Conservation (phyloP, 2,329 filamentous ascomycete genomes). For the Aspergillus amoenus region DNA sequence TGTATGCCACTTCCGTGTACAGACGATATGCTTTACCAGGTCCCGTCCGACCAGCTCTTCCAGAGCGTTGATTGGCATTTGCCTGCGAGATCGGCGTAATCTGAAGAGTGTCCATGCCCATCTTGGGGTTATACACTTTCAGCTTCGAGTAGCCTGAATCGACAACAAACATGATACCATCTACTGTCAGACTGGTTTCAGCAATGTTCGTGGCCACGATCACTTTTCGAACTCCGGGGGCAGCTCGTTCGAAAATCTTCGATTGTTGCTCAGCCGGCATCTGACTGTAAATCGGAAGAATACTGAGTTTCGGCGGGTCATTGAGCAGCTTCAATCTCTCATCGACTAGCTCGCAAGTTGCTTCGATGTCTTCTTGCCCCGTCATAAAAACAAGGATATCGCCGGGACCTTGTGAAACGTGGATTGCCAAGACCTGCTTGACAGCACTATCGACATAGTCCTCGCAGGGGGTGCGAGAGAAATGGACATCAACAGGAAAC, state of each 20-base stretch:
- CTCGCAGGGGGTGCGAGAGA: constrained; percentile 89
- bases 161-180: constrained; percentile 99
- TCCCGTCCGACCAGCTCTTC: constrained; percentile 88
- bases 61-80: constrained; percentile 89
- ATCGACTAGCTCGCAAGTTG: constrained; percentile 88
- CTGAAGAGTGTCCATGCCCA: constrained; percentile 98
- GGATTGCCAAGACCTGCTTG: constrained; percentile 91
- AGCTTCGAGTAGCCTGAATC: constrained; percentile 95
- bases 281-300: constrained; percentile 97
- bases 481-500: constrained; percentile 96
- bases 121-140: constrained; percentile 97
- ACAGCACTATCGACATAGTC: constrained; percentile 98
- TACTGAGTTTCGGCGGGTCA: constrained; percentile 90
- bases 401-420: constrained; percentile 87
- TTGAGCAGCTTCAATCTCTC: constrained; percentile 86
- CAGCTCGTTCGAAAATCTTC: constrained; percentile 92
- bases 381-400: constrained; percentile 99
- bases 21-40: constrained; percentile 94
- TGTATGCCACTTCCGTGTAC: constrained; percentile 91
- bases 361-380: constrained; percentile 96
- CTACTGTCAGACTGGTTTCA: constrained; percentile 94
- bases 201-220: constrained; percentile 99
- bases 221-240: constrained; percentile 89
- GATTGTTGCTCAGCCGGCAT: constrained; percentile 98
- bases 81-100: constrained; percentile 97